Base-by-base conservation (phyloP, 2,329 filamentous ascomycete genomes). In the Sporothrix globosa region DNA sequence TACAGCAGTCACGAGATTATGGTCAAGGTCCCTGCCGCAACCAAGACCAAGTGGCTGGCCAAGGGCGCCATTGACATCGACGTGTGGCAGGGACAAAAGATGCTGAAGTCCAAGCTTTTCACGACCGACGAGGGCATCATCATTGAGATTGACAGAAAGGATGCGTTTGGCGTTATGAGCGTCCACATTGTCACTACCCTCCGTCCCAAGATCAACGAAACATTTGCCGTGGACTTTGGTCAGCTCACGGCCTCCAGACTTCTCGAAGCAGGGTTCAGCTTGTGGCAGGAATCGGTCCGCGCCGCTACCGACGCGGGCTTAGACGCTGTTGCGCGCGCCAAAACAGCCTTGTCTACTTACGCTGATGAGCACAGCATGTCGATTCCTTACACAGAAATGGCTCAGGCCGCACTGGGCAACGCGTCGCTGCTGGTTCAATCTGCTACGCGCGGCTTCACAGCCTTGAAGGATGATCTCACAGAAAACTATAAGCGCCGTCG, bases 201-300 rank as follows among this genome's bases (percentile, higher is more conserved):
- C 69, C 86, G 85, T 72, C 88, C 88, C 30, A 86, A 83, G 77
- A 82, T 90, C 73, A 86, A 86, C 75, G 87, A 90, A 78, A 85
- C 84, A 0, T 87, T 90, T 76, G 83, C 84, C 52, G 79, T 90
- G 41, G 84, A 89, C 76, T 88, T 90, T 77, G 86, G 87, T 61
- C 83, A 80, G 76, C 80, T 82, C 27, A 77, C 82, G 19, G 76
- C 86, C 54, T 80, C 79, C 14, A 81, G 82, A 52, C 82, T 81
- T 17, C 73, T 84, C 6, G 83, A 84, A 69, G 80, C 79, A 9
- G 82, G 83, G 24, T 81, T 80, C 71, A 76, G 81, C n/a, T 70
- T 80, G 9, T 75, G 81, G 50, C 77, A 77, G 52, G 78, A 73
- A 17, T 77, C 85, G 3, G 80, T 82, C 17, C 80, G 82, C 54